Base-by-base conservation (phyloP, 345 rosid genomes). In the Hypericum androsaemum region DNA sequence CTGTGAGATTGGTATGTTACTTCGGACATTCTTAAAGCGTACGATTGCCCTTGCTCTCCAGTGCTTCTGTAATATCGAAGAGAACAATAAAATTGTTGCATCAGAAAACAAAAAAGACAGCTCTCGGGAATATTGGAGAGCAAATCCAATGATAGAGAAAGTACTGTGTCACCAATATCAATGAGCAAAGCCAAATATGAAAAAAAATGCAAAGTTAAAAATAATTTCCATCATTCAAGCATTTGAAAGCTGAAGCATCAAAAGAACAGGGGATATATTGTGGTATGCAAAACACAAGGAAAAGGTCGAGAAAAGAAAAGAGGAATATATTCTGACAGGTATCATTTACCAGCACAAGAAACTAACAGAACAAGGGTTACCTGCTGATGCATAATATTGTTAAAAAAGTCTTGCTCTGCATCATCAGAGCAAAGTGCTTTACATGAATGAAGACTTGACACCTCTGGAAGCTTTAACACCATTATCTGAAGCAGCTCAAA, bases 401-500 rank as follows among this genome's bases (percentile, higher is more conserved):
- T 78, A 65, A 92, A 88, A 74, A 92, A 92, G 76, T 88, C 97
- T 15, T 80, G 65, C 61, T 92, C 89, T 37, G 83, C 81, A 65
- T 92, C 88, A 57, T 79, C 88, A 53, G 94, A 80, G 71, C 89
- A 82, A 52, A 92, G 61, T 49, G 77, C 79, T 69, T 64, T 74
- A 47, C 85, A 73, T 9, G 80, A 74, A 68, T 53, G 53, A 62
- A 92, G 77, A 64, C 79, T 60, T 47, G 61, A 73, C 43, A 85
- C 65, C 54, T 70, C 80, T 22, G 95, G 96, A 56, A 92, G 84
- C 66, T 83, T 84, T 66, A 70, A 66, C 57, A 78, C 88, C 88
- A 88, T 83, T 38, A 73, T 80, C 43, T 88, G 80, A 56, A 88
- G 64, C 64, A 92, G 65, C 57, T 81, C 89, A 74, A 88, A 74